Evolutionary conservation across 192 early-diverging fungal species (phyloP).

Genomic region (Backusella psychrophila): DNA sequence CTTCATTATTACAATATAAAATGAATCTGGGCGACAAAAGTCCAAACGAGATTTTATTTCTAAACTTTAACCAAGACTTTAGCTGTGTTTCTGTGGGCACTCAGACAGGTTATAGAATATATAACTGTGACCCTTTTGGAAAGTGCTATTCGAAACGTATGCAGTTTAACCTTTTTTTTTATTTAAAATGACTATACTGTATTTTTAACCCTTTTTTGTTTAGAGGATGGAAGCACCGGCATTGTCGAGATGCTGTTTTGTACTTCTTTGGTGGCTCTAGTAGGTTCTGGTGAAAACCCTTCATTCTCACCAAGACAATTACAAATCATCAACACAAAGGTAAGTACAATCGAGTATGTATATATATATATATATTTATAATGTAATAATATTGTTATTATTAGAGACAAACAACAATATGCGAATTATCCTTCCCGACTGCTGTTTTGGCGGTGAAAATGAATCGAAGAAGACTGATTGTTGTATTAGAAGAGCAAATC

Average conservation of each 20-base stretch:
- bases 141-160: slow-evolving; percentile 87
- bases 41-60: slow-evolving; percentile 69
- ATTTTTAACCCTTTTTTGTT: neutral
- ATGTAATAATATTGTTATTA: too few species aligned
- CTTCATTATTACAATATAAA: neutral
- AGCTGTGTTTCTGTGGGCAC: slow-evolving; percentile 91
- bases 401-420: slow-evolving; percentile 93
- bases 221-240: slow-evolving; percentile 85
- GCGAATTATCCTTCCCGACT: slow-evolving; percentile 93
- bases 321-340: slow-evolving; percentile 97
- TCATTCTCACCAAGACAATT: slow-evolving; percentile 83
- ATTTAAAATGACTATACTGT: neutral
- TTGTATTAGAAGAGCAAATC: slow-evolving; percentile 94
- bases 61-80: slow-evolving; percentile 85
- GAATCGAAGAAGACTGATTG: slow-evolving; percentile 90
- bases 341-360: slow-evolving; percentile 20
- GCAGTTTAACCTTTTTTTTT: neutral
- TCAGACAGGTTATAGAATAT: slow-evolving; percentile 88
- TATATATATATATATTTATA: too few species aligned
- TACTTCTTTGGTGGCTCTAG: slow-evolving; percentile 94
- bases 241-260: slow-evolving; percentile 98
- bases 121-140: slow-evolving; percentile 96
- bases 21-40: slow-evolving; percentile 68
- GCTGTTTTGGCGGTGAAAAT: slow-evolving; percentile 94
- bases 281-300: slow-evolving; percentile 91